Base-by-base conservation (phyloP, 495 filamentous ascomycete genomes). In the Cercophora scortea region DNA sequence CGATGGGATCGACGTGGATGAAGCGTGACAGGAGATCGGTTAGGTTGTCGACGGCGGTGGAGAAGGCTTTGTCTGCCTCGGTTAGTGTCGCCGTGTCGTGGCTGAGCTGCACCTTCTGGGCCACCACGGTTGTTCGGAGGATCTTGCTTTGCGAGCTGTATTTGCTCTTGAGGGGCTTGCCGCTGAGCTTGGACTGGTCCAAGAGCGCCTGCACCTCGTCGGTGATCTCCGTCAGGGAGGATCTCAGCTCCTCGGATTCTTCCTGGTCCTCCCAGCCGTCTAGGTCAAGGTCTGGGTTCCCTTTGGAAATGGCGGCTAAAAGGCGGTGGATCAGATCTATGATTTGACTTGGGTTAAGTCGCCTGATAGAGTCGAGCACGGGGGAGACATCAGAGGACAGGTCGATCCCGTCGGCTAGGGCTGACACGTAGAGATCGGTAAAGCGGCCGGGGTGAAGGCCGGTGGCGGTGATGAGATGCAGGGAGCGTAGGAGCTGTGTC, bases 101-200 rank as follows among this genome's bases (percentile, higher is more conserved):
- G 67, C 84, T 93, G 42, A 98, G 74, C 60, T 87, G 85, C 8
- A 96, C 86, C 56, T 87, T 89, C 60, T 95, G 88, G 45, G 88
- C 86, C 18, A 95, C 81, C 15, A 96, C 84, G 0, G 91, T 95
- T 3, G 90, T 89, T 52, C 88, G 82, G 6, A 94, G 70, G 25
- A 85, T 78, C 41, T 84, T 80, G 69, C 81, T 84, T 35, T 84
- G 80, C 15, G 84, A 74, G 42, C 84, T 82, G 60, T 94, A 86
- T 60, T 84, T 85, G 65, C 86, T 94, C 44, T 82, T 79, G n/a
- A 91, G 74, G 16, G 77, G 68, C 39, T 69, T 68, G 50, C 71
- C 65, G 16, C 69, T 61, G 35, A 72, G 48, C 46, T 78, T 56
- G 47, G 74, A 59, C 49, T 62, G 63, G 51, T 59, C 65, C 58